phyloP scores from a whole-genome alignment of 2,329 filamentous ascomycete genomes.

The Thielaviopsis musarum region DNA sequence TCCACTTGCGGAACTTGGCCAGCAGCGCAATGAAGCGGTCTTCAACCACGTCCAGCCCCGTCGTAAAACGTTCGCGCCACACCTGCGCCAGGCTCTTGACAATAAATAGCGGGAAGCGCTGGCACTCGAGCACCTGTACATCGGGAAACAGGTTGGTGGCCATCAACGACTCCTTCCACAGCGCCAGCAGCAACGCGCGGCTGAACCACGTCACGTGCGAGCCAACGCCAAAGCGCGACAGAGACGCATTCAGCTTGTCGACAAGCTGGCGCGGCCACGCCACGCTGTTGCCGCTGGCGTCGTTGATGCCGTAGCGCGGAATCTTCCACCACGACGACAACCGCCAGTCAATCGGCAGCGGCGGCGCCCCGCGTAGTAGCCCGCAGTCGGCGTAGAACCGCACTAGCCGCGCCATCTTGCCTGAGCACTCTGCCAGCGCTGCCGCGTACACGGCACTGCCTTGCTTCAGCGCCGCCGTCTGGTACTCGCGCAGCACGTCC shows the following conservation, averaged over 20 bases:
- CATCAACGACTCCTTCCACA: constrained; percentile 4
- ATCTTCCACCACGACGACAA: constrained; percentile 6
- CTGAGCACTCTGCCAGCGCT: neutral
- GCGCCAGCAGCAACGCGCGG: constrained; percentile 2
- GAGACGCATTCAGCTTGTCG: neutral
- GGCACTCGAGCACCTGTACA: neutral
- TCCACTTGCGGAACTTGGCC: constrained; percentile 1
- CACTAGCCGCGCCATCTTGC: neutral
- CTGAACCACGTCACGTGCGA: neutral
- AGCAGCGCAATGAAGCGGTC: constrained; percentile 1
- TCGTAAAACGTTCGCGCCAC: neutral
- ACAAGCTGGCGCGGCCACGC: neutral
- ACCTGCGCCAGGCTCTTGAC: neutral
- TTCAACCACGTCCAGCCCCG: constrained; percentile 1
- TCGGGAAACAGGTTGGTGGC: neutral
- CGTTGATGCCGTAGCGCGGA: constrained; percentile 1
- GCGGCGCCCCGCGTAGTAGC: neutral
- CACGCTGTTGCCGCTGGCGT: neutral
- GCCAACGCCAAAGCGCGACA: neutral
- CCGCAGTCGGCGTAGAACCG: neutral
- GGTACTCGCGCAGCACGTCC: neutral
- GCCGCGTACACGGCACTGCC: neutral
- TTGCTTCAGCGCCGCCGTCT: neutral
- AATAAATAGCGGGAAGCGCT: neutral
- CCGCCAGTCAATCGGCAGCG: neutral